Conservation (phyloP, 768 basidiomycete genomes). For the Lentinula edodes region DNA sequence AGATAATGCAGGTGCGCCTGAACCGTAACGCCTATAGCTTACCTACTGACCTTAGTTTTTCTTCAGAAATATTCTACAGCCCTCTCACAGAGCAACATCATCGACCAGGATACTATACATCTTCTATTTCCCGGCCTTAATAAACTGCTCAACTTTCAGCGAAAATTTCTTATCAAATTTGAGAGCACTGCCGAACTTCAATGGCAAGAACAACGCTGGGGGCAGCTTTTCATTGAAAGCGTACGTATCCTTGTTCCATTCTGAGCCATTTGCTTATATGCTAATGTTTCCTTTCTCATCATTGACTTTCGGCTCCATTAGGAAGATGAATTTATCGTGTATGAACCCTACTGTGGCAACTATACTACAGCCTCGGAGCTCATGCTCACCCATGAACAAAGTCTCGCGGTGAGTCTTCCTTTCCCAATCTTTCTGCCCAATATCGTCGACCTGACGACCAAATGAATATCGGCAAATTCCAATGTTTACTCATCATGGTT, state of each 20-base stretch:
- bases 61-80: slow-evolving; percentile 83
- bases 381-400: slow-evolving; percentile 81
- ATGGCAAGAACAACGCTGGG: slow-evolving; percentile 87
- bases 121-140: slow-evolving; percentile 92
- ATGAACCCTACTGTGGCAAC: slow-evolving; percentile 97
- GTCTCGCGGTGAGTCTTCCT: slow-evolving; percentile 62
- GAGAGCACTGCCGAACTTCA: slow-evolving; percentile 80
- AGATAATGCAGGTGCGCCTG: slow-evolving; percentile 83
- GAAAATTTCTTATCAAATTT: slow-evolving; percentile 85
- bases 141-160: slow-evolving; percentile 94
- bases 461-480: slow-evolving; percentile 10
- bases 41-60: slow-evolving; percentile 12
- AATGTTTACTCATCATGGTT: slow-evolving; percentile 33
- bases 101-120: slow-evolving; percentile 94
- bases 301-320: slow-evolving; percentile 44
- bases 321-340: slow-evolving; percentile 94
- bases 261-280: slow-evolving; percentile 28
- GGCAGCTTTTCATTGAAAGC: slow-evolving; percentile 74
- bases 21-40: slow-evolving; percentile 7
- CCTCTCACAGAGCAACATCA: slow-evolving; percentile 73
- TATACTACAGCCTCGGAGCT: slow-evolving; percentile 84
- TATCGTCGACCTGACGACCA: slow-evolving; percentile 19
- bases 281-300: slow-evolving; percentile 24
- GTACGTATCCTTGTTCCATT: slow-evolving; percentile 39
- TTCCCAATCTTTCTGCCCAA: slow-evolving; percentile 6